Base-by-base conservation (phyloP, 2,329 filamentous ascomycete genomes). In the Metarhizium robertsii region DNA sequence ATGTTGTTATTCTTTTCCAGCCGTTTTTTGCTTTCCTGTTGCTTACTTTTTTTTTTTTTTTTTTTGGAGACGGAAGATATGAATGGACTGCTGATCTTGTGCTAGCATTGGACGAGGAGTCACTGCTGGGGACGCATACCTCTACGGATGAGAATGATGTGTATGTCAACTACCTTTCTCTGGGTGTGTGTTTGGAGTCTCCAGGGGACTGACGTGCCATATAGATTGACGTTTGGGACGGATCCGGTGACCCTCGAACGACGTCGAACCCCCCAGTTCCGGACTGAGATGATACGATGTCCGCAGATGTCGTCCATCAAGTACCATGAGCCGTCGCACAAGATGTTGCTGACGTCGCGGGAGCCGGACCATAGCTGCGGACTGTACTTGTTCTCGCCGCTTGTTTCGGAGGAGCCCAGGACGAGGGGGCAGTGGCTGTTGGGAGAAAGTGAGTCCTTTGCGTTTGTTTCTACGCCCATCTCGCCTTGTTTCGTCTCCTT, bases 241-340 rank as follows among this genome's bases (percentile, higher is more conserved):
- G 55, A 56, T 16, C 14, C 32, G n/a, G 50, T 36, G 13, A 47
- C 59, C 4, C 53, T 47, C n/a, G 50, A 53, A n/a, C 38, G 45
- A 11, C 52, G 48, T 11, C 51, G 25, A 0, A 13, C 13, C n/a
- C 52, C 52, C 4, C 53, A 54, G 1, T 60, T 69, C 47, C 64
- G 51, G 54, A 64, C 62, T 2, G 73, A 76, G 59, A 65, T 71
- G 64, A 62, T 74, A n/a, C 62, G 63, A n/a, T 66, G 68, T 14
- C 65, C 66, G 6, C 66, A 74, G 46, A 69, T 77, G 53, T 75
- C 75, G 8, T 76, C 75, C 5, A 73, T 82, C 59, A 71, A 72
- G 55, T 79, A 77, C 54, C 74, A 79, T 53, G 61, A 66, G 4
- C 65, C 71, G 5, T 72, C 72, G 1, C 66, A 73, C 55, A 71